These are phyloP conservation scores for Talaromyces sp. DNA, from an alignment of 2,329 filamentous ascomycete species.

Conservation along the genomic window DNA sequence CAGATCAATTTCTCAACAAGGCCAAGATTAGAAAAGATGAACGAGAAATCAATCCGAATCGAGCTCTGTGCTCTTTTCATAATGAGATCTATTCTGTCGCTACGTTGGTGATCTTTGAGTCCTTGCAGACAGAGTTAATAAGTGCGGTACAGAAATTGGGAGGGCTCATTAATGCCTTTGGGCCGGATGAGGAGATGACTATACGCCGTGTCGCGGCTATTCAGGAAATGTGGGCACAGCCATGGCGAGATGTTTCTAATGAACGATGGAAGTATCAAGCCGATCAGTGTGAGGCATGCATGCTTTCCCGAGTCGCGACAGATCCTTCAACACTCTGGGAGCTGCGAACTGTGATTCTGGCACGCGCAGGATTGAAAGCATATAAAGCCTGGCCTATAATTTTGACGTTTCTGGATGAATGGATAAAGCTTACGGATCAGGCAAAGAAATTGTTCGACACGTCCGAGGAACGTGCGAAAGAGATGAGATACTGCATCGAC, in stretches of 20 bases:
- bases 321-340: slow-evolving; percentile 28
- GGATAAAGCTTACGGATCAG: slow-evolving; percentile 23
- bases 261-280: slow-evolving; percentile 27
- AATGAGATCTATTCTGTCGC: not conserved
- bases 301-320: slow-evolving; percentile 31
- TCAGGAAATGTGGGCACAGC: slow-evolving; percentile 10
- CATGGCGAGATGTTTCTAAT: not conserved
- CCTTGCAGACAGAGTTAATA: not conserved
- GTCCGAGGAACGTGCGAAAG: not conserved
- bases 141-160: not conserved
- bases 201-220: not conserved
- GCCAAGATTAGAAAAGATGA: not conserved
- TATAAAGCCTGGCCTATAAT: slow-evolving; percentile 23
- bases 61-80: not conserved
- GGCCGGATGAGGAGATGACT: slow-evolving; percentile 11
- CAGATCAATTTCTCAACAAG: not conserved
- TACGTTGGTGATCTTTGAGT: slow-evolving; percentile 1
- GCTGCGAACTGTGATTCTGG: slow-evolving; percentile 21
- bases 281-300: slow-evolving; percentile 39
- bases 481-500: not conserved
- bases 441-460: not conserved
- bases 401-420: slow-evolving; percentile 30
- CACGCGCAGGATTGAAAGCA: not conserved
- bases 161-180: not conserved
- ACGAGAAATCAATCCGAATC: not conserved